phyloP scores from a whole-genome alignment of 2,329 filamentous ascomycete genomes.

The Ceratocystiopsis brevicomis region DNA sequence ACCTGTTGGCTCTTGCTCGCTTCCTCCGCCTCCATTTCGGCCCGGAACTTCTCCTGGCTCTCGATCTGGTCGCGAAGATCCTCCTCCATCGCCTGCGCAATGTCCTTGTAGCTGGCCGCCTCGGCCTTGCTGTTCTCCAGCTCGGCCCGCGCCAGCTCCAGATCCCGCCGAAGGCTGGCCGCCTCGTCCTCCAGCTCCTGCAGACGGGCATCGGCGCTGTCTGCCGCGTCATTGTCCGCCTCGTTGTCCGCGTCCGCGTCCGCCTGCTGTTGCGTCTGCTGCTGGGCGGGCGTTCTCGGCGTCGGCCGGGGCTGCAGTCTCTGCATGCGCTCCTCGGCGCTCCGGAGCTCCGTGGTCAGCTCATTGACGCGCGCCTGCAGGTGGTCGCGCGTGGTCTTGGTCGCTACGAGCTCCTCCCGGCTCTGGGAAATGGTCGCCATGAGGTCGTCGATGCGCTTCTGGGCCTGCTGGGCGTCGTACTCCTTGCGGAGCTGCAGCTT shows the following conservation, averaged over 20 bases:
- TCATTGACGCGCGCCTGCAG: constrained; percentile 79
- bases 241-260: constrained; percentile 24
- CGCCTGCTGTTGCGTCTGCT: constrained; percentile 9
- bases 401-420: constrained; percentile 69
- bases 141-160: constrained; percentile 64
- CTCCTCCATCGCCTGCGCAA: constrained; percentile 76
- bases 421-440: constrained; percentile 59
- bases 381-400: constrained; percentile 77
- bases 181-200: constrained; percentile 73
- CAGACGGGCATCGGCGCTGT: constrained; percentile 28
- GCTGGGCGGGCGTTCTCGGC: constrained; percentile 28
- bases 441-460: constrained; percentile 85
- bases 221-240: constrained; percentile 24
- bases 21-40: constrained; percentile 61
- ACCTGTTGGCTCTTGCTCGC: constrained; percentile 64
- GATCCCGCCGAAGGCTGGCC: constrained; percentile 68
- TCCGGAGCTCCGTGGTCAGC: constrained; percentile 69
- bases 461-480: constrained; percentile 70
- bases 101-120: constrained; percentile 71
- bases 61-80: constrained; percentile 61
- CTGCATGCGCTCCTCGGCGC: constrained; percentile 71
- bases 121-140: constrained; percentile 66
- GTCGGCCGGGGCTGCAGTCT: constrained; percentile 66
- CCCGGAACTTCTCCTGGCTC: constrained; percentile 70
- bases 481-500: constrained; percentile 71